A percentile compares a stretch with the other conserved stretches of the same genome.
These are phyloP conservation scores for Apiospora pterosperma DNA, from an alignment of 2,329 filamentous ascomycete species.

Conservation along the genomic window DNA sequence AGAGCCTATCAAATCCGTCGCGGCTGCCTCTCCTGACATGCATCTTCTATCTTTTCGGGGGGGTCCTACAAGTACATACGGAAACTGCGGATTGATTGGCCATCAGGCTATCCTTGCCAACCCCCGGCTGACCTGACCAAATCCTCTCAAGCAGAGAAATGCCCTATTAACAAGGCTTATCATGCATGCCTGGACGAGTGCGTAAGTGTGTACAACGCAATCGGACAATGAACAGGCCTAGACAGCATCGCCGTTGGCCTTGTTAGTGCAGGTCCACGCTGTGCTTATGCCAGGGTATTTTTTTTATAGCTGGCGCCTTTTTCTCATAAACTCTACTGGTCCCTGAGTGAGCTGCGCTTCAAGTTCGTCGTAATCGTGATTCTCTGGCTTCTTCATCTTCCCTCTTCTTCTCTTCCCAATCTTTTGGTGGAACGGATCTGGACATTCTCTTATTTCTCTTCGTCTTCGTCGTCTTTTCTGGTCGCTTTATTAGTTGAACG, in stretches of 20 bases:
- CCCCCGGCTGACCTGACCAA: not conserved
- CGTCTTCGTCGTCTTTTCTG: not conserved
- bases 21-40: not conserved
- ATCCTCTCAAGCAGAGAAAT: not conserved
- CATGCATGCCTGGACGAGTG: too few species aligned
- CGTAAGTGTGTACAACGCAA: too few species aligned
- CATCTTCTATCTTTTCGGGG: not conserved
- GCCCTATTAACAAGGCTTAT: not conserved
- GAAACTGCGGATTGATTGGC: not conserved
- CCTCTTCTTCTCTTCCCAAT: not conserved
- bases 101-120: not conserved
- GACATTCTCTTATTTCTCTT: not conserved
- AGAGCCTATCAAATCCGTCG: not conserved
- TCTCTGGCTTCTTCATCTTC: not conserved
- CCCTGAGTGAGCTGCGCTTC: not conserved
- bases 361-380: not conserved
- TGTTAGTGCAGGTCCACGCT: not conserved
- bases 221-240: not conserved
- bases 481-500: not conserved
- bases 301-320: not conserved
- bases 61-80: not conserved
- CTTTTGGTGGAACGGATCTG: not conserved
- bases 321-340: slow-evolving; percentile 3
- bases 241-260: not conserved
- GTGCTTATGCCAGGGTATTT: not conserved